These are phyloP conservation scores for Pythium diclinum DNA, from an alignment of 352 stramenopile genomes.

Conservation along the genomic window DNA sequence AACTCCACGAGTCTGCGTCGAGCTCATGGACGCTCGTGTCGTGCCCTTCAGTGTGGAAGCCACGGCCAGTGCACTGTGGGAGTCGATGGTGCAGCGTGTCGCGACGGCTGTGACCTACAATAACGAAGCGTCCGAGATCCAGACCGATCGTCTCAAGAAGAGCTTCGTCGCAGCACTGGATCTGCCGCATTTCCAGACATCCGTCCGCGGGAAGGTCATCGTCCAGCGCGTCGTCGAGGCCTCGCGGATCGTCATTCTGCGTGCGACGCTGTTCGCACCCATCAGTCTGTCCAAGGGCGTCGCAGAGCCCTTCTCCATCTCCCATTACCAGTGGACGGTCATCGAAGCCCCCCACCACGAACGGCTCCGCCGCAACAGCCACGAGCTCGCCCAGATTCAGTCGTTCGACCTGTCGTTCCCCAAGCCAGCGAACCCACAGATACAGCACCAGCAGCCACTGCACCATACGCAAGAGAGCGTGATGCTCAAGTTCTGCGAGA, in stretches of 20 bases:
- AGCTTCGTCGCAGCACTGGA: slow-evolving; percentile 13
- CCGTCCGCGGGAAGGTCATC: slow-evolving; percentile 38
- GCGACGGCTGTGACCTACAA: not conserved
- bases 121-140: slow-evolving; percentile 8
- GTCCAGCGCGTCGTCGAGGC: slow-evolving; percentile 30
- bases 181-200: slow-evolving; percentile 11
- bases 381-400: slow-evolving; percentile 15
- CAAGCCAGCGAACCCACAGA: not conserved
- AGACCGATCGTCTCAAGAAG: slow-evolving; percentile 12
- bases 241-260: slow-evolving; percentile 44
- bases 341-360: slow-evolving; percentile 11
- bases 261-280: slow-evolving; percentile 34
- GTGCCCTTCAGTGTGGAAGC: slow-evolving; percentile 10
- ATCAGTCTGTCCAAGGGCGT: slow-evolving; percentile 1
- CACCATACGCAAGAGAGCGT: slow-evolving; percentile 2
- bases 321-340: slow-evolving; percentile 14
- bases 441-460: not conserved
- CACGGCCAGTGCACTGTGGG: slow-evolving; percentile 12
- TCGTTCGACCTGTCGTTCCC: slow-evolving; percentile 18
- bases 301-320: slow-evolving; percentile 10
- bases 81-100: slow-evolving; percentile 9
- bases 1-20: not conserved
- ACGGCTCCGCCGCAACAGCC: slow-evolving; percentile 9
- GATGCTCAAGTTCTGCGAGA: slow-evolving; percentile 15
- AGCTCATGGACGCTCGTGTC: slow-evolving; percentile 10